These are phyloP conservation scores for Ceratocystis smalleyi DNA, from an alignment of 2,329 filamentous ascomycete genomes.

Conservation along the genomic window DNA sequence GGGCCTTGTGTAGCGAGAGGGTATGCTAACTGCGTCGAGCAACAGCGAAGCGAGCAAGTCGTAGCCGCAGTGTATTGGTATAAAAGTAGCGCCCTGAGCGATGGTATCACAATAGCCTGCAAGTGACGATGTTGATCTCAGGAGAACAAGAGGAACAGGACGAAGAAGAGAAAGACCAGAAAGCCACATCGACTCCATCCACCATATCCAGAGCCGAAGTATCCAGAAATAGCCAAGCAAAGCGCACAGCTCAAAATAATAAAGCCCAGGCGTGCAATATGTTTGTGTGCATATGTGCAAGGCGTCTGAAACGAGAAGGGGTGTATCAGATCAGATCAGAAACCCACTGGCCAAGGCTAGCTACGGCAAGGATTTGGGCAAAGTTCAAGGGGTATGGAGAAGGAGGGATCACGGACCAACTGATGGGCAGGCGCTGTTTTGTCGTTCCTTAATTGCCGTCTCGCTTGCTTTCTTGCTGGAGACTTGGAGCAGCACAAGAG, in stretches of 20 bases:
- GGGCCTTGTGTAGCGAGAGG: too few species aligned
- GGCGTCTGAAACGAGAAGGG: constrained; percentile 1
- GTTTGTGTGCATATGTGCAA: too few species aligned
- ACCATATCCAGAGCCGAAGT: too few species aligned
- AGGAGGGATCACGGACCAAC: neutral
- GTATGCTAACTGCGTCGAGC: too few species aligned
- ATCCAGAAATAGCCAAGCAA: too few species aligned
- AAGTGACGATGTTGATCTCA: neutral
- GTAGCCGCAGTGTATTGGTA: too few species aligned
- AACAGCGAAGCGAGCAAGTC: too few species aligned
- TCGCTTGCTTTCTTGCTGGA: neutral
- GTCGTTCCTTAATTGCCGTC: too few species aligned
- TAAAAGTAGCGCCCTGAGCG: too few species aligned
- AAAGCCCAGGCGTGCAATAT: neutral
- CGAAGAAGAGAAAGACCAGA: neutral
- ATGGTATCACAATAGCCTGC: neutral
- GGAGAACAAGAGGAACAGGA: neutral
- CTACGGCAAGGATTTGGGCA: neutral
- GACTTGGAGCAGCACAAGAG: neutral
- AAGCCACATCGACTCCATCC: too few species aligned
- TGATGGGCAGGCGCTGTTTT: neutral
- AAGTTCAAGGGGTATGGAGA: neutral
- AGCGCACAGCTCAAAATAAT: too few species aligned
- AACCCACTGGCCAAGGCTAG: neutral
- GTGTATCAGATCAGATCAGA: constrained; percentile 2